Evolutionary conservation across 176 grass and related monocot genomes (phyloP).

Genomic region (Dendrocalamus sinicus): DNA sequence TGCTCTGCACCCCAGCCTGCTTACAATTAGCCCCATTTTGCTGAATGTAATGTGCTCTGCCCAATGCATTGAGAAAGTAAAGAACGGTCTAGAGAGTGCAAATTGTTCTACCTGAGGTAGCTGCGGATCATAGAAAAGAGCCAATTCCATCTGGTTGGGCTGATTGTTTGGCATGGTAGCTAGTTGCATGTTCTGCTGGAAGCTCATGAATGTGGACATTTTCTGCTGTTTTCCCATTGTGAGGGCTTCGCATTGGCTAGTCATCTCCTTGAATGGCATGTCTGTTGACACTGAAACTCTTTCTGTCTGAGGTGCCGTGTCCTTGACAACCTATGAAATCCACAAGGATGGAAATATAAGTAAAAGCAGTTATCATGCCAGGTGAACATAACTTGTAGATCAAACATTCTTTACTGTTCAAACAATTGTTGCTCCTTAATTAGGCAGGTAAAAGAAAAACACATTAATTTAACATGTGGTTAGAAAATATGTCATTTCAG

Average conservation of each 20-base stretch:
- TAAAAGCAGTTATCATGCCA: slow-evolving; percentile 18
- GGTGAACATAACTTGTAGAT: not conserved
- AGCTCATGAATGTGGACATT: slow-evolving; percentile 80
- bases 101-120: slow-evolving; percentile 46
- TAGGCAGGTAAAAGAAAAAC: not conserved
- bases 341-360: slow-evolving; percentile 13
- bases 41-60: not conserved
- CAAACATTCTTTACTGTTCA: not conserved
- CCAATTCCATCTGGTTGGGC: slow-evolving; percentile 42
- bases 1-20: slow-evolving; percentile 46
- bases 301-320: slow-evolving; percentile 50
- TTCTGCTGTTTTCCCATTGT: slow-evolving; percentile 86
- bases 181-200: slow-evolving; percentile 47
- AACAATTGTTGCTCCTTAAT: not conserved
- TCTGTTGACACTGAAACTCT: slow-evolving; percentile 50
- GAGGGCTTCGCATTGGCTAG: slow-evolving; percentile 78
- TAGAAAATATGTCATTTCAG: slow-evolving; percentile 11
- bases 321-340: slow-evolving; percentile 52
- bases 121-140: slow-evolving; percentile 39
- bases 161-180: slow-evolving; percentile 24
- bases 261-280: slow-evolving; percentile 76
- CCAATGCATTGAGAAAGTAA: not conserved
- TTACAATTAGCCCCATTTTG: slow-evolving; percentile 1
- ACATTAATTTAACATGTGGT: not conserved
- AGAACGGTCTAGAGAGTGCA: not conserved